Evolutionary conservation across 371 early-diverging fungal genomes (phyloP).

Genomic region (Ordospora colligata): DNA sequence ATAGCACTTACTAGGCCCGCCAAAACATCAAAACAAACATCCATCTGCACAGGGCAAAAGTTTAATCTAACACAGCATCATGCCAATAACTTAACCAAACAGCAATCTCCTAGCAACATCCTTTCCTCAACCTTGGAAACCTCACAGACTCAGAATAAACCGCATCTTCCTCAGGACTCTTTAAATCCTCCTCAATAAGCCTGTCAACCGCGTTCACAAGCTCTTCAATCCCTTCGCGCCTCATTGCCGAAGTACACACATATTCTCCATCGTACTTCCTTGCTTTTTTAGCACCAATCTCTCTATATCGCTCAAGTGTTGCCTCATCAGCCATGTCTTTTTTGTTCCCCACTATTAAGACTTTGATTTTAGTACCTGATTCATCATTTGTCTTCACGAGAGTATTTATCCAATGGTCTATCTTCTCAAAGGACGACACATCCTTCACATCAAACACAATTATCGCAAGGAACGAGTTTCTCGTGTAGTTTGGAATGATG

Average conservation of each 20-base stretch:
- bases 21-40: background rate
- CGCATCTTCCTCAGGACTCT: constrained; percentile 31
- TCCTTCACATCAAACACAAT: constrained; percentile 66
- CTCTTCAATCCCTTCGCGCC: constrained; percentile 49
- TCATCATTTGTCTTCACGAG: constrained; percentile 82
- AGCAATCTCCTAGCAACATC: background rate
- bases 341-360: constrained; percentile 97
- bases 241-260: constrained; percentile 57
- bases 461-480: constrained; percentile 92
- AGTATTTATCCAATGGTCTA: constrained; percentile 92
- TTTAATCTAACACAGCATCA: background rate
- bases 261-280: constrained; percentile 47
- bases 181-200: constrained; percentile 47
- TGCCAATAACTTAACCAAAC: background rate
- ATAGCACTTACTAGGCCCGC: background rate
- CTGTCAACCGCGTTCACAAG: constrained; percentile 41
- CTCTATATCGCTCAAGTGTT: background rate
- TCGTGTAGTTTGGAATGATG: constrained; percentile 89
- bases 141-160: background rate
- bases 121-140: background rate
- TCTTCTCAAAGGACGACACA: constrained; percentile 63
- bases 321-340: constrained; percentile 77
- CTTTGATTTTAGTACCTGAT: constrained; percentile 70
- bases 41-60: background rate
- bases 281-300: constrained; percentile 43